These are phyloP conservation scores for Leccinum variabile DNA, from an alignment of 1,284 basidiomycete genomes.

Conservation along the genomic window DNA sequence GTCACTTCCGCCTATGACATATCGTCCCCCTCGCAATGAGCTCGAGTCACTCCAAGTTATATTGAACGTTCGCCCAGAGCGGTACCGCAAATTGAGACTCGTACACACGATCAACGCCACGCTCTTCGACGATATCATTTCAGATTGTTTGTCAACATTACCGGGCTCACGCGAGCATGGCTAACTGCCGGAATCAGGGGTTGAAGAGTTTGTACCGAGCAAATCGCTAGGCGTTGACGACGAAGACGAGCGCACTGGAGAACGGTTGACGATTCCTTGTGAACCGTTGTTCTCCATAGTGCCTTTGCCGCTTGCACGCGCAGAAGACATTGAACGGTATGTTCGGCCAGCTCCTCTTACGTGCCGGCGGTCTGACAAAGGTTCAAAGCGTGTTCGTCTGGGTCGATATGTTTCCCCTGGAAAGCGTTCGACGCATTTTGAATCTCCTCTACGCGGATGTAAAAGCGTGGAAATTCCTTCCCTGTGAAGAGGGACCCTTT, in stretches of 20 bases:
- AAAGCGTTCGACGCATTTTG: slow-evolving; percentile 53
- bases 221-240: slow-evolving; percentile 38
- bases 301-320: slow-evolving; percentile 27
- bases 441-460: slow-evolving; percentile 49
- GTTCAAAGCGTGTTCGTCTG: slow-evolving; percentile 39
- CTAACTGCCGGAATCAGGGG: slow-evolving; percentile 34
- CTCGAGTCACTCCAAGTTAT: slow-evolving; percentile 47
- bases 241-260: slow-evolving; percentile 41
- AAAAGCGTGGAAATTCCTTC: slow-evolving; percentile 43
- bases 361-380: slow-evolving; percentile 12
- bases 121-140: slow-evolving; percentile 35
- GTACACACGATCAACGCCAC: slow-evolving; percentile 40
- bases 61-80: slow-evolving; percentile 47
- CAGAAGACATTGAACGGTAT: slow-evolving; percentile 43
- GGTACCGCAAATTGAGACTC: slow-evolving; percentile 48
- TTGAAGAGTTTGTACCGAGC: slow-evolving; percentile 39
- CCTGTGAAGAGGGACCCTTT: slow-evolving; percentile 39
- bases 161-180: background rate
- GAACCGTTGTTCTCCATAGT: slow-evolving; percentile 39
- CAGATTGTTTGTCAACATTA: slow-evolving; percentile 37
- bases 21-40: slow-evolving; percentile 36
- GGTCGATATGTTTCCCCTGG: slow-evolving; percentile 54
- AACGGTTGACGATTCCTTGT: slow-evolving; percentile 47
- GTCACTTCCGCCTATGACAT: slow-evolving; percentile 48
- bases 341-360: slow-evolving; percentile 3